These are phyloP conservation scores for Lentinula sp. DNA, from an alignment of 768 basidiomycete genomes.

Conservation along the genomic window DNA sequence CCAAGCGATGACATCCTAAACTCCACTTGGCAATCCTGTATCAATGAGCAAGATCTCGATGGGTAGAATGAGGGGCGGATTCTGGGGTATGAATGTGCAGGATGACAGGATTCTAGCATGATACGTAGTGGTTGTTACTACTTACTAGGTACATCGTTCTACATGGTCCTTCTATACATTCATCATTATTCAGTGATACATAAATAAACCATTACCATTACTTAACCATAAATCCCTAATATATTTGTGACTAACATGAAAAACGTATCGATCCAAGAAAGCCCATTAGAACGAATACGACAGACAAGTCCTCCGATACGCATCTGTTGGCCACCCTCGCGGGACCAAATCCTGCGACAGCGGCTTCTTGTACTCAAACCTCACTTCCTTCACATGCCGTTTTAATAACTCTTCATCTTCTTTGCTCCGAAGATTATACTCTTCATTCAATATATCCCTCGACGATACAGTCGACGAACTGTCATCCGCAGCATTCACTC, in stretches of 20 bases:
- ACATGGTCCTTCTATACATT: not conserved
- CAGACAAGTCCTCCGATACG: conserved; percentile 3
- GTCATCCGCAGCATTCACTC: not conserved
- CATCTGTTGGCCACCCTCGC: conserved; percentile 4
- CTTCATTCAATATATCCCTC: not conserved
- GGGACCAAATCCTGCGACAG: conserved; percentile 4
- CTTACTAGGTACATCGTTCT: not conserved
- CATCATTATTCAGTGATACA: not conserved
- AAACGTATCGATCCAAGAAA: too few relatives aligned
- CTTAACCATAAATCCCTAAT: not conserved
- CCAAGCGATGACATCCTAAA: too few relatives aligned
- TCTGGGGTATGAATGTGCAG: too few relatives aligned
- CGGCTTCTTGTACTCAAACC: conserved; percentile 6
- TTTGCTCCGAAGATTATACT: conserved; percentile 1
- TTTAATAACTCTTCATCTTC: conserved; percentile 1
- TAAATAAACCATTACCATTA: not conserved
- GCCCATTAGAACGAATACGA: not conserved
- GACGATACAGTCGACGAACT: conserved; percentile 1
- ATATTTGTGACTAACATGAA: not conserved
- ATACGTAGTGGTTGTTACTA: too few relatives aligned
- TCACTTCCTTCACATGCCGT: not conserved
- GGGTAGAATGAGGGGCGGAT: too few relatives aligned
- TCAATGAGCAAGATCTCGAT: too few relatives aligned
- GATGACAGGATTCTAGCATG: too few relatives aligned
- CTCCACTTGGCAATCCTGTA: too few relatives aligned